A percentile compares a stretch with the other conserved stretches of the same genome.
These are phyloP conservation scores for Pseudocercospora fijiensis DNA, from an alignment of 2,329 filamentous ascomycete genomes.

Conservation along the genomic window DNA sequence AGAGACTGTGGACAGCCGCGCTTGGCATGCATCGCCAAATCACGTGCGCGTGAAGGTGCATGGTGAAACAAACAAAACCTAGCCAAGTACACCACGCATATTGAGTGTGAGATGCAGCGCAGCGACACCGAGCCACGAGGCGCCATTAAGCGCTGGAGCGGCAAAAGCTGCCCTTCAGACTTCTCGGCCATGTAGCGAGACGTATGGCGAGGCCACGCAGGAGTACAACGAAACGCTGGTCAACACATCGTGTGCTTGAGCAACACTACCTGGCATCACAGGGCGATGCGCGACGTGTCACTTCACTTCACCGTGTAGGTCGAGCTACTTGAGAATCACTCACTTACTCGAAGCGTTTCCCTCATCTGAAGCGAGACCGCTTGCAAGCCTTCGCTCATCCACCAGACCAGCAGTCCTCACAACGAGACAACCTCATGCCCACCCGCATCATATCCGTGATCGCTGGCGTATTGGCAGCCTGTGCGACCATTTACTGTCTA, in stretches of 20 bases:
- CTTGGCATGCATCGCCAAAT: not conserved
- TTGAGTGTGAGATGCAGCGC: not conserved
- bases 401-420: not conserved
- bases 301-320: not conserved
- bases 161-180: too few relatives aligned
- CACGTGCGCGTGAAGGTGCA: not conserved
- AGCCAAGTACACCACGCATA: not conserved
- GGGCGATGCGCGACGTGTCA: not conserved
- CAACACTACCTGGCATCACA: not conserved
- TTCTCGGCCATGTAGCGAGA: too few relatives aligned
- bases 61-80: not conserved
- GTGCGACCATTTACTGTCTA: not conserved
- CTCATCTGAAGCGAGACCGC: not conserved
- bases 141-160: not conserved
- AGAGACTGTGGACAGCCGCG: not conserved
- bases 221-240: not conserved
- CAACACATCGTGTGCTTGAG: not conserved
- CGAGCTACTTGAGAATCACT: not conserved
- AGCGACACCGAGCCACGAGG: not conserved
- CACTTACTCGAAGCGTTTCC: not conserved
- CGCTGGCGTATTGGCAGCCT: not conserved
- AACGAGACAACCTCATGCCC: constrained; percentile 1
- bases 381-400: not conserved
- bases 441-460: not conserved
- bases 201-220: not conserved